Conservation (phyloP, 225 moss, liverwort and hornwort species). For the Pseudisothecium myosuroides region DNA sequence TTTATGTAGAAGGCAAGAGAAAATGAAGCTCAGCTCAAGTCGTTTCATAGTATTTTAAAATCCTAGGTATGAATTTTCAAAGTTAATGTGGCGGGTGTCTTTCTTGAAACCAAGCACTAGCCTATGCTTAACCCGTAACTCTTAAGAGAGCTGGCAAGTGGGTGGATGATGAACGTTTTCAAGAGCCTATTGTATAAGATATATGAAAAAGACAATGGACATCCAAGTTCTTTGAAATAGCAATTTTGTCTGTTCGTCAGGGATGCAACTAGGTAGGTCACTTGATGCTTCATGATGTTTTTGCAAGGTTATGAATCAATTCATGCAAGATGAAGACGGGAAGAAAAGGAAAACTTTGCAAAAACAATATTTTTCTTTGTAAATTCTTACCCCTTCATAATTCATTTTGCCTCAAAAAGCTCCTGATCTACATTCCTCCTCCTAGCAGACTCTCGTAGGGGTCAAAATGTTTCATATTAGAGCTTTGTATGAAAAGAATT, state of each 20-base stretch:
- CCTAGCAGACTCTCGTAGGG: background rate
- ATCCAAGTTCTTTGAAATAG: background rate
- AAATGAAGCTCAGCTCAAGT: background rate
- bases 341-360: background rate
- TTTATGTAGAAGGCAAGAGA: background rate
- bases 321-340: background rate
- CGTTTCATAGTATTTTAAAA: background rate
- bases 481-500: background rate
- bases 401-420: no score
- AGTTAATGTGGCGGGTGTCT: background rate
- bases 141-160: background rate
- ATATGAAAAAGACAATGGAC: background rate
- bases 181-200: background rate
- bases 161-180: background rate
- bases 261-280: background rate
- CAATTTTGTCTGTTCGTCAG: background rate
- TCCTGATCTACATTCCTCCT: background rate
- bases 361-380: no score
- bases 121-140: background rate
- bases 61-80: background rate
- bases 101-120: background rate
- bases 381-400: background rate
- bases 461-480: background rate
- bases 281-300: background rate
- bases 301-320: background rate